phyloP scores from a whole-genome alignment of 768 basidiomycete genomes.

The Daedaleopsis nitida region DNA sequence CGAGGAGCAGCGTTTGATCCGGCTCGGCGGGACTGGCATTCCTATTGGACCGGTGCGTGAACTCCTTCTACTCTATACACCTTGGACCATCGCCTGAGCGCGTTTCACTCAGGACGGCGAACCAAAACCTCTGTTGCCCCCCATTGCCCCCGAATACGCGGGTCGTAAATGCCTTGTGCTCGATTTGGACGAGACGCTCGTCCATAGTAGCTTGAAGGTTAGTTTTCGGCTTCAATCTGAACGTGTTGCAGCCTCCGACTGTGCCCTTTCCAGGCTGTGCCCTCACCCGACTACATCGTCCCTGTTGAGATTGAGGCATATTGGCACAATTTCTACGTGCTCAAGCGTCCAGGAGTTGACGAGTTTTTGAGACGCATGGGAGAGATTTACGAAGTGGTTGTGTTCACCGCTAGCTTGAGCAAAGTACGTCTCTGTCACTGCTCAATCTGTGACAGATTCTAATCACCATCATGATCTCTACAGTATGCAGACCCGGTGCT shows the following conservation, averaged over 20 bases:
- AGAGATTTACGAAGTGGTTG: constrained; percentile 95
- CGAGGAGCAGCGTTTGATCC: constrained; percentile 87
- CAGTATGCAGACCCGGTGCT: constrained; percentile 99
- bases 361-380: constrained; percentile 97
- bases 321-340: constrained; percentile 98
- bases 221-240: constrained; percentile 9
- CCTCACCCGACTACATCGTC: constrained; percentile 85
- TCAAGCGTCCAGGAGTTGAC: constrained; percentile 98
- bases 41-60: constrained; percentile 83
- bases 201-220: constrained; percentile 98
- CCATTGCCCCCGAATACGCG: constrained; percentile 74
- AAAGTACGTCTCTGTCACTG: constrained; percentile 56
- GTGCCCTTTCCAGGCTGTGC: constrained; percentile 49
- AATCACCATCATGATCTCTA: background rate
- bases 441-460: constrained; percentile 12
- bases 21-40: constrained; percentile 90
- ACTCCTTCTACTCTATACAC: background rate
- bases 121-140: constrained; percentile 85
- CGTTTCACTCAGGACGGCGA: constrained; percentile 66
- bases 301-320: constrained; percentile 99
- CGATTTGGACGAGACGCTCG: constrained; percentile 94
- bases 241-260: background rate
- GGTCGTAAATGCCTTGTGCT: constrained; percentile 95
- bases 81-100: background rate
- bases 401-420: constrained; percentile 96